Conservation (phyloP, 164 flowering plant species). For the Vitis labrusca region DNA sequence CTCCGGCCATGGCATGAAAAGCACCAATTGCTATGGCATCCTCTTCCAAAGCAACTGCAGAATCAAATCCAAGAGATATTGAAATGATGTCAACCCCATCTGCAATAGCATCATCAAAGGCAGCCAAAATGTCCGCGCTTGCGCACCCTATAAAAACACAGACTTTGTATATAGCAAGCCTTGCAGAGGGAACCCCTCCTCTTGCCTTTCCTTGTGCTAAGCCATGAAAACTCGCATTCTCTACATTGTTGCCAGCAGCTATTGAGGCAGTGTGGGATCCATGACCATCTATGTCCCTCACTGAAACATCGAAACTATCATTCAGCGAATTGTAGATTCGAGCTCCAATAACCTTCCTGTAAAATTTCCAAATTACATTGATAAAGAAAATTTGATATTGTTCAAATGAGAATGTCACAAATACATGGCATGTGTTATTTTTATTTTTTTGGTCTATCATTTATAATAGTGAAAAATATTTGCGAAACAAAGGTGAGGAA, state of each 20-base stretch:
- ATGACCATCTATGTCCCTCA: constrained; percentile 30
- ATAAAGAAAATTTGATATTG: too few relatives aligned
- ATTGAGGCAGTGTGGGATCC: constrained; percentile 40
- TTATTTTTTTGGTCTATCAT: neutral
- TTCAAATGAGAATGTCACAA: too few relatives aligned
- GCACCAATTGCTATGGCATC: constrained; percentile 29
- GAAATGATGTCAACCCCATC: constrained; percentile 32
- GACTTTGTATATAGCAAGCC: constrained; percentile 24
- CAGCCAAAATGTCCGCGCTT: constrained; percentile 9
- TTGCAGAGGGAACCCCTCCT: constrained; percentile 30
- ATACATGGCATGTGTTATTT: too few relatives aligned
- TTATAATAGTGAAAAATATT: too few relatives aligned
- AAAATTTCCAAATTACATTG: neutral
- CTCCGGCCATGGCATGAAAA: constrained; percentile 36
- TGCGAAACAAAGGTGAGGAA: too few relatives aligned
- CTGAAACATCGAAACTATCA: neutral
- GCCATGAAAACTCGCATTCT: constrained; percentile 20
- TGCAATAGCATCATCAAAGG: constrained; percentile 30
- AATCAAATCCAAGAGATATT: constrained; percentile 13
- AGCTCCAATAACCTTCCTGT: constrained; percentile 34
- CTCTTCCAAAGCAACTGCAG: neutral
- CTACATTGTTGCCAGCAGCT: constrained; percentile 31
- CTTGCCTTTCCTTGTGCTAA: constrained; percentile 23
- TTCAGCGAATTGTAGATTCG: constrained; percentile 8
- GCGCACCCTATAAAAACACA: neutral